Evolutionary conservation across 192 early-diverging fungal species (phyloP).

Genomic region (Coemansia sp.): DNA sequence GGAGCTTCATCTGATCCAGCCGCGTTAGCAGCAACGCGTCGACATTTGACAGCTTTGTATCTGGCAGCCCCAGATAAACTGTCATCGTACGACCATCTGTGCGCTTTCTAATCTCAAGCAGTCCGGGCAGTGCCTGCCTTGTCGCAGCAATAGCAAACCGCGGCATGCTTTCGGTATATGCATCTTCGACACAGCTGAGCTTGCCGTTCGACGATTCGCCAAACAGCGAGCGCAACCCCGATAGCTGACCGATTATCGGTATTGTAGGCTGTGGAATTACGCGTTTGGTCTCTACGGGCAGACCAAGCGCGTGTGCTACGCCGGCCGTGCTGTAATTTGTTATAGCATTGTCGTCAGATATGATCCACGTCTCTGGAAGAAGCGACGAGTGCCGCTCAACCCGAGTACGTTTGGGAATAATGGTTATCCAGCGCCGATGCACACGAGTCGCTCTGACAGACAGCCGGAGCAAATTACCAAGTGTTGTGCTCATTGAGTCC

Average conservation of each 20-base stretch:
- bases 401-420: slow-evolving; percentile 7
- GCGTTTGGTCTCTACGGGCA: slow-evolving; percentile 23
- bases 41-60: slow-evolving; percentile 25
- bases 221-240: slow-evolving; percentile 10
- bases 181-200: slow-evolving; percentile 11
- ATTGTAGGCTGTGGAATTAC: slow-evolving; percentile 1
- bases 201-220: neutral
- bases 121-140: slow-evolving; percentile 19
- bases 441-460: neutral
- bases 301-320: slow-evolving; percentile 25
- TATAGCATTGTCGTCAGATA: slow-evolving; percentile 17
- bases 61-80: slow-evolving; percentile 35
- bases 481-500: slow-evolving; percentile 9
- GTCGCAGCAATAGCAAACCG: slow-evolving; percentile 39
- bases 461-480: neutral
- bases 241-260: slow-evolving; percentile 5
- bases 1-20: slow-evolving; percentile 44
- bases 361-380: slow-evolving; percentile 34
- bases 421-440: neutral
- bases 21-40: slow-evolving; percentile 40
- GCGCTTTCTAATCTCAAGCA: slow-evolving; percentile 31
- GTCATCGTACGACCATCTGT: slow-evolving; percentile 14
- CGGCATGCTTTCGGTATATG: slow-evolving; percentile 17
- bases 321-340: slow-evolving; percentile 16
- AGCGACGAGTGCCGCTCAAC: slow-evolving; percentile 45